Conservation (phyloP, 1,284 basidiomycete species). For the Tausonia pullulans region DNA sequence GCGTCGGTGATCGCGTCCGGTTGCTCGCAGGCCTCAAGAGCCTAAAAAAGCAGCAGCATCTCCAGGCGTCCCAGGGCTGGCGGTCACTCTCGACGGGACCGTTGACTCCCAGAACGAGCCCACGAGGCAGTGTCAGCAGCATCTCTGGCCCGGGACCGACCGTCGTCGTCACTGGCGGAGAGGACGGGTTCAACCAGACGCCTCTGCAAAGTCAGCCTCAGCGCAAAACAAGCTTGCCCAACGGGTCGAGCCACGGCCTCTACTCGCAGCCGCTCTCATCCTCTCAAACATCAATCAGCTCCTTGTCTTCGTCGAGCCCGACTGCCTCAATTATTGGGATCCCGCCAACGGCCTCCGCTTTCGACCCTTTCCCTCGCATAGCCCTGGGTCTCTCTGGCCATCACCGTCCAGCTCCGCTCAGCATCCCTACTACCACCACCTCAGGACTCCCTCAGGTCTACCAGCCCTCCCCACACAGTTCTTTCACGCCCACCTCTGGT, state of each 20-base stretch:
- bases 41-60: conserved; percentile 40
- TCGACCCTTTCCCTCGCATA: neutral
- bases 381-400: neutral
- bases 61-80: too few species aligned
- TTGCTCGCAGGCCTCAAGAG: conserved; percentile 71
- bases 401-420: conserved; percentile 22
- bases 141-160: neutral
- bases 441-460: conserved; percentile 19
- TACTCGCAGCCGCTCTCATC: too few species aligned
- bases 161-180: conserved; percentile 11
- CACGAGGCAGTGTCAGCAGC: too few species aligned
- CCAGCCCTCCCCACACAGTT: conserved; percentile 9
- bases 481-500: too few species aligned
- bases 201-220: too few species aligned
- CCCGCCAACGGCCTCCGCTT: neutral
- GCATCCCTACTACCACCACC: conserved; percentile 20
- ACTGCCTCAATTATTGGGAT: too few species aligned
- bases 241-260: too few species aligned
- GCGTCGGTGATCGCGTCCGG: conserved; percentile 79
- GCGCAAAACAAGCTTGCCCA: too few species aligned
- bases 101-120: too few species aligned
- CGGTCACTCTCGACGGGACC: too few species aligned
- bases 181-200: neutral
- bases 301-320: too few species aligned
- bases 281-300: too few species aligned